Base-by-base conservation (phyloP, 2,329 filamentous ascomycete genomes). In the Pezicula rhizophila region DNA sequence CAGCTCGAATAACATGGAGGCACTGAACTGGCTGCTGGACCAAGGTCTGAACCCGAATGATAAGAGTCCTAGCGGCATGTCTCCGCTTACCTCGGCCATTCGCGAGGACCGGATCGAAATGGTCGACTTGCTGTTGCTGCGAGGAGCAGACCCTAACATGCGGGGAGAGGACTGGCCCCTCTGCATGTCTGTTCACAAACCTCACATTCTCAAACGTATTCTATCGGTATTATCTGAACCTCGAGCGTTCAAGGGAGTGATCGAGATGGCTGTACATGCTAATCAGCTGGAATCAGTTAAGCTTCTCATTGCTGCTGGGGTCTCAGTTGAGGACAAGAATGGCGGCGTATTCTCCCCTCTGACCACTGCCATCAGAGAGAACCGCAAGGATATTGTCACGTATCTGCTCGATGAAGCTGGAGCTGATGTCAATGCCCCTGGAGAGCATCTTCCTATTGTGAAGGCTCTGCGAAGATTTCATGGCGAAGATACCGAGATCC, bases 261-360 rank as follows among this genome's bases (percentile, higher is more conserved):
- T 87, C 62, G 83, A 86, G 59, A 78, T 80, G 72, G 82, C 83
- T 2, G 83, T 86, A 7, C 73, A 77, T 1, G 83, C 83, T 15
- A 77, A 84, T 62, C 75, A 86, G 64, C 72, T 87, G 12, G 80
- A 85, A 51, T 83, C 77, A 33, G 73, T 87, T 65, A 84, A 84
- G 66, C 66, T 85, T 4, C 52, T 62, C 25, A 42, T 62, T 3
- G 58, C 52, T 0, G 58, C 58, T 1, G 59, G 59, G 1, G 78
- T 86, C 15, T 82, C 75, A 37, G 80, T 86, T 47, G 83, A 87
- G 63, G 84, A 85, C 66, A 83, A 82, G 67, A 87, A 84, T 60
- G 83, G 82, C 17, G 84, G 84, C 46, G 84, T 87, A 43, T 88
- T 87, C 68, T 85, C 80, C 1, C 80, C 82, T 0, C 72, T 87